phyloP scores from a whole-genome alignment of 352 stramenopile genomes.

The Phytophthora pisi region DNA sequence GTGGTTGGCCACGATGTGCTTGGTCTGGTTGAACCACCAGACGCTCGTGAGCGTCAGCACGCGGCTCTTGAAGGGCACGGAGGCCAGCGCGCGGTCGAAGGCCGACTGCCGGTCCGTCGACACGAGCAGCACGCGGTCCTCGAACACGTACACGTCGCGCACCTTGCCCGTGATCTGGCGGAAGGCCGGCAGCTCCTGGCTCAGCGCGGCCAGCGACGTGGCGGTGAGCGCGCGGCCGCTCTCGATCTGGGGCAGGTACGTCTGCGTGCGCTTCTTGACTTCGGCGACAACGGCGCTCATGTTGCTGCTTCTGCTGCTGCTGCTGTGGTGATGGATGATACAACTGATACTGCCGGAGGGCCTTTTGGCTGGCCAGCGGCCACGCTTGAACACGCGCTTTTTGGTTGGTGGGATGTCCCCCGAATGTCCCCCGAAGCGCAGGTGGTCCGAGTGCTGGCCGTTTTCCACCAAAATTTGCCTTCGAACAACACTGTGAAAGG shows the following conservation, averaged over 20 bases:
- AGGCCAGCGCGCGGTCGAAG: conserved; percentile 97
- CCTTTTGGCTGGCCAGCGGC: conserved; percentile 21
- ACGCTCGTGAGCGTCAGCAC: conserved; percentile 96
- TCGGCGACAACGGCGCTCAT: conserved; percentile 57
- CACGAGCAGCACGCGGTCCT: conserved; percentile 92
- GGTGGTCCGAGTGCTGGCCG: neutral
- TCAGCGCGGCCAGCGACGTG: conserved; percentile 62
- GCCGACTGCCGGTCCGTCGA: conserved; percentile 99
- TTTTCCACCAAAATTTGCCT: conserved; percentile 1
- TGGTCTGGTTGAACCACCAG: conserved; percentile 97
- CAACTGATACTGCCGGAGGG: neutral
- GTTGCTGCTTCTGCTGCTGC: neutral
- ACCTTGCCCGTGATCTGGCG: conserved; percentile 87
- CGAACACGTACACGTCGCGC: conserved; percentile 92
- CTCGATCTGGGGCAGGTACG: conserved; percentile 69
- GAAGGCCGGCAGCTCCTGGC: conserved; percentile 46
- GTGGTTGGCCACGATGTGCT: conserved; percentile 98
- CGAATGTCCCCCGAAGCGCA: neutral
- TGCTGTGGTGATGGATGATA: neutral
- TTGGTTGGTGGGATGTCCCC: neutral
- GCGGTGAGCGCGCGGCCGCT: conserved; percentile 44
- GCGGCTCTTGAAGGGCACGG: conserved; percentile 97
- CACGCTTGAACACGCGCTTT: conserved; percentile 13
- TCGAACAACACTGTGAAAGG: conserved; percentile 8
- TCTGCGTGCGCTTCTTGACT: conserved; percentile 72